These are phyloP conservation scores for Metschnikowia proteae DNA, from an alignment of 805 yeast genomes.

Conservation along the genomic window DNA sequence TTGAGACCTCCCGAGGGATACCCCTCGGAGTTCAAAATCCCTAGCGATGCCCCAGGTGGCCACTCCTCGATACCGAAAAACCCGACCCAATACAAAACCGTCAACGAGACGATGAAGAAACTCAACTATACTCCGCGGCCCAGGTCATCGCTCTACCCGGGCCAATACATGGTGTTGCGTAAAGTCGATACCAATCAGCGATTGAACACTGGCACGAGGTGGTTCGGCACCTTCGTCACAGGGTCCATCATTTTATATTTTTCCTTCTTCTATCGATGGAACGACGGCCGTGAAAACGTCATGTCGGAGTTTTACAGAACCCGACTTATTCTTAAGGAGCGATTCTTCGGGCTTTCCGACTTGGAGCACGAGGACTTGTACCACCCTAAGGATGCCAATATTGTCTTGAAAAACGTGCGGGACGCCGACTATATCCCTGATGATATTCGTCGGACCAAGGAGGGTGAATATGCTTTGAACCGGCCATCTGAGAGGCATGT, in stretches of 20 bases:
- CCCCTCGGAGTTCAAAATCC: constrained; percentile 74
- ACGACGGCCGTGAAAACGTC: constrained; percentile 75
- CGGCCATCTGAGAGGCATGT: constrained; percentile 70
- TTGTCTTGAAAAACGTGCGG: constrained; percentile 41
- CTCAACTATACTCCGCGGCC: constrained; percentile 80
- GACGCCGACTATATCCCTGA: constrained; percentile 43
- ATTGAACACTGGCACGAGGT: constrained; percentile 58
- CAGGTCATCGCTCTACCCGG: constrained; percentile 66
- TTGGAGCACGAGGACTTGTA: constrained; percentile 63
- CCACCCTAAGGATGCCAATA: constrained; percentile 39
- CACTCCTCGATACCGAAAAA: constrained; percentile 59
- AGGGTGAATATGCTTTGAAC: constrained; percentile 50
- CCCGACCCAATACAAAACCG: constrained; percentile 62
- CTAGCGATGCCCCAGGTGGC: constrained; percentile 54
- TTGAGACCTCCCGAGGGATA: constrained; percentile 78
- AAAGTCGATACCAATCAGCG: constrained; percentile 50
- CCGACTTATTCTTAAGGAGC: constrained; percentile 55
- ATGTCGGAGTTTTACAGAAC: constrained; percentile 64
- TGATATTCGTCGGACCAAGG: constrained; percentile 40
- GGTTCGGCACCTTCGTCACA: constrained; percentile 51
- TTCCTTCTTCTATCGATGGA: constrained; percentile 78
- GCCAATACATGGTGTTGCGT: constrained; percentile 69
- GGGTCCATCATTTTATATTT: constrained; percentile 52
- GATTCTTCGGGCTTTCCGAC: constrained; percentile 51
- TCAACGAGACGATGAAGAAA: constrained; percentile 69